Evolutionary conservation across 148 eudicot species (phyloP), one percentile per base, ranked within the genome.

Genomic region (Rhododendron henanense): DNA sequence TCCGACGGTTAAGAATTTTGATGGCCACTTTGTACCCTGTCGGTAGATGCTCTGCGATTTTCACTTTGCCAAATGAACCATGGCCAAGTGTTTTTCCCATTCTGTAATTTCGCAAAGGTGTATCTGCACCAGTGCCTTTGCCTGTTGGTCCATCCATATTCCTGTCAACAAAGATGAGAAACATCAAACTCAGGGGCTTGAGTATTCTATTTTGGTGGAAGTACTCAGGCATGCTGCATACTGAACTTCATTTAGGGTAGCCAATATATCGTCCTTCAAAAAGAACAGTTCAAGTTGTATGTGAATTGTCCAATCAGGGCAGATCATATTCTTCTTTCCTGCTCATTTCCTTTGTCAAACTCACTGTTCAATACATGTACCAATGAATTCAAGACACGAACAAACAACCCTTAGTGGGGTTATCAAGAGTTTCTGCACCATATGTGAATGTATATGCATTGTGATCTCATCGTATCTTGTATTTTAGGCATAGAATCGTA

Each of bases 1-100:
- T 89, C 57, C 89, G 89, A 45, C 89, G 91, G 84, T 89, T 89
- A 19, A 89, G 91, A 74, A 89, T 89, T 86, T 89, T 89, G 33
- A 89, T 81, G 63, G 91, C 91, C 79, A 89, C 91, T 83, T 89
- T 89, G 83, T 85, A 71, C 50, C 83, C 83, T 0, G 91, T 89
- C 73, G 37, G 71, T 25, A 85, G 77, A 85, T 89, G 91, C 86
- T 87, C 89, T 10, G 91, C 91, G 14, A 89, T 87, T 83, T 89
- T 89, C 78, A 89, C 91, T 79, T 87, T 89, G 19, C 91, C 91
- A 79, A 89, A 89, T 45, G 91, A 85, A 80, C 90, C 90, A 79
- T 88, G 90, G 48, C 90, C 90, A 84, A 88, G 90, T 45, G 90
- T 88, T 86, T 88, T 88, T 63, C 90, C 90, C 71, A 88, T 84